Conservation (phyloP, 305 asterid species). For the Rubia tinctorum region DNA sequence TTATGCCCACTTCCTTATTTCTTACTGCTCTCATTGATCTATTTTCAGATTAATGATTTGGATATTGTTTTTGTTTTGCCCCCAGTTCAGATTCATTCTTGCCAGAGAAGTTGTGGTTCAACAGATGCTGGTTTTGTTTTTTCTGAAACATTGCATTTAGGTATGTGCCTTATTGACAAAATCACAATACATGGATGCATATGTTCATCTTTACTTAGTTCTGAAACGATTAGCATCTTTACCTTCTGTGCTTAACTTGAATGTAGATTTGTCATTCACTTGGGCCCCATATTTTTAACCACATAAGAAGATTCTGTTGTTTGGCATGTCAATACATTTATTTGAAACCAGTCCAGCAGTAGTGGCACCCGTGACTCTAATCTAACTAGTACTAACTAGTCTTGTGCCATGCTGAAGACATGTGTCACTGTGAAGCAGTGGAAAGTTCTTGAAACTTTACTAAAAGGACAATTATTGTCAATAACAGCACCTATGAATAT, state of each 20-base stretch:
- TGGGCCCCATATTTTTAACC: not conserved
- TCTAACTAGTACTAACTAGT: not conserved
- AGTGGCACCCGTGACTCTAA: not conserved
- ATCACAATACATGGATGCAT: not conserved
- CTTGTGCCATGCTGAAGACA: not conserved
- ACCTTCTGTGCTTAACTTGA: not conserved
- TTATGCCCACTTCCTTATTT: not conserved
- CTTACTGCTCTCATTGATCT: not conserved
- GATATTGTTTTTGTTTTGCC: not conserved
- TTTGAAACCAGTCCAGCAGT: not conserved
- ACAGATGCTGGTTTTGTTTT: slow-evolving; percentile 4
- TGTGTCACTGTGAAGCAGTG: not conserved
- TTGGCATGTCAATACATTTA: no score
- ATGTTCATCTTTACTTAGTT: not conserved
- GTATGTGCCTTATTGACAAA: not conserved
- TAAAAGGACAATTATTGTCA: not conserved
- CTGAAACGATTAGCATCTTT: not conserved
- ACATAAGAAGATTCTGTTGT: not conserved
- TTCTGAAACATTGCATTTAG: slow-evolving; percentile 1
- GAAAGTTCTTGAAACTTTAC: not conserved
- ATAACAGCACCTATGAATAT: no score
- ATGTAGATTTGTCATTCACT: not conserved
- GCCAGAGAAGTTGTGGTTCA: not conserved
- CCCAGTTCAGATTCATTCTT: not conserved
- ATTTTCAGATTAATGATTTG: not conserved